Evolutionary conservation across 176 grass and related monocot species (phyloP).

Genomic region (Areca catechu): DNA sequence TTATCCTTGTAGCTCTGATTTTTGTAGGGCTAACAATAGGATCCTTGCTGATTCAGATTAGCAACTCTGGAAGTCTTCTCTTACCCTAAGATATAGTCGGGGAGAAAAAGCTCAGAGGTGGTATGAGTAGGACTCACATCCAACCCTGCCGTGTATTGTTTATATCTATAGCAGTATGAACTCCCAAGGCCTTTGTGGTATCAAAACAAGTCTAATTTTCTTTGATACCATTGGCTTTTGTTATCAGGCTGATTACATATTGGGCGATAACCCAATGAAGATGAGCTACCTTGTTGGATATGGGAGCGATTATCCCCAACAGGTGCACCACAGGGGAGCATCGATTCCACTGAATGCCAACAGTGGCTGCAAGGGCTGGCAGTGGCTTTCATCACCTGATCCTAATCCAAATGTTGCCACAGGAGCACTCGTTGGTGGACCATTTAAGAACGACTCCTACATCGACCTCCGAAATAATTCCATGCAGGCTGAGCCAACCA

Average conservation of each 20-base stretch:
- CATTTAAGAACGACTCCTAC: slow-evolving; percentile 76
- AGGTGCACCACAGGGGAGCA: slow-evolving; percentile 87
- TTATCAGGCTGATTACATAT: slow-evolving; percentile 67
- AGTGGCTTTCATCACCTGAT: slow-evolving; percentile 48
- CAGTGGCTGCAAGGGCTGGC: slow-evolving; percentile 74
- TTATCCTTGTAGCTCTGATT: neutral
- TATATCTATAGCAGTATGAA: too few species aligned
- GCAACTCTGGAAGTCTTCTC: too few species aligned
- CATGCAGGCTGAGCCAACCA: slow-evolving; percentile 73
- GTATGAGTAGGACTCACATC: too few species aligned
- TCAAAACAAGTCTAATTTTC: neutral
- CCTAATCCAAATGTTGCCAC: slow-evolving; percentile 79
- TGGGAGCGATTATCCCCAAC: slow-evolving; percentile 64
- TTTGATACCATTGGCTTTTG: slow-evolving; percentile 5
- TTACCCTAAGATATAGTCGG: too few species aligned
- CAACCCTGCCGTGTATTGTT: too few species aligned
- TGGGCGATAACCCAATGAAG: slow-evolving; percentile 91
- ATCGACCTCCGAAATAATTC: slow-evolving; percentile 73
- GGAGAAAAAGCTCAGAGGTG: too few species aligned
- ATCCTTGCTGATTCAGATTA: too few species aligned
- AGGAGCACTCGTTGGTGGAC: slow-evolving; percentile 79
- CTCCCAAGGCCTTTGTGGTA: too few species aligned
- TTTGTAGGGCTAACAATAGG: too few species aligned
- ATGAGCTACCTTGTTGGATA: slow-evolving; percentile 96
- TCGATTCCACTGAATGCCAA: slow-evolving; percentile 63